Evolutionary conservation across 805 yeast species (phyloP), one percentile per base, ranked within the genome.

Genomic region (Metschnikowia amazonensis): DNA sequence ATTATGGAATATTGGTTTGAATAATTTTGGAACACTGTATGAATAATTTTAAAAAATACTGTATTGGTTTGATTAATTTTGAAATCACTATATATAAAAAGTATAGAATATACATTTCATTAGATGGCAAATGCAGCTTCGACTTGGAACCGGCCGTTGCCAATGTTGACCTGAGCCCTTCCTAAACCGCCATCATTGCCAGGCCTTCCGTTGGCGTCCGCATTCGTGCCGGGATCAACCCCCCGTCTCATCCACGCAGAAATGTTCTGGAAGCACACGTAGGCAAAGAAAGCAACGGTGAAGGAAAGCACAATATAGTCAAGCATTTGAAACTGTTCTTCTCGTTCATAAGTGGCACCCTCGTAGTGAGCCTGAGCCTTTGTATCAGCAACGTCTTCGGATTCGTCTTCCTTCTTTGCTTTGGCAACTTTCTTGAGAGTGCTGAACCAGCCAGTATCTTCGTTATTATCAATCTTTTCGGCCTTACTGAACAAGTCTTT

Each of bases 301-400:
- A 65, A 39, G 13, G 55, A 52, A 21, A 68, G 60, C 2, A 67
- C 62, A 24, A 69, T 43, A 42, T 66, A 69, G 51, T 71, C 75
- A n/a, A 61, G 64, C 10, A 57, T 34, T 32, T 64, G 68, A 44
- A 60, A 60, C n/a, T 60, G 69, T 6, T 45, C 57, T 18, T 56
- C 59, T 4, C 31, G 54, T 5, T 46, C 55, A 35, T 42, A 54
- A 10, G 49, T 34, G 0, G 47, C 45, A 3, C 72, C 72, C 48
- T 68, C 71, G 36, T 64, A 69, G 36, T 69, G 72, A 1, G 66
- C 65, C 27, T 50, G 49, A 2, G 71, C 67, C 37, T 55, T 59
- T 18, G 54, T 49, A n/a, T 50, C 50, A 2, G 60, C 52, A 14
- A 44, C 45, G n/a, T 50, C 57, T 8, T 51, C 41, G 2, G 45